Evolutionary conservation across 2,329 filamentous ascomycete species (phyloP).

Genomic region (Macroventuria anomochaeta): DNA sequence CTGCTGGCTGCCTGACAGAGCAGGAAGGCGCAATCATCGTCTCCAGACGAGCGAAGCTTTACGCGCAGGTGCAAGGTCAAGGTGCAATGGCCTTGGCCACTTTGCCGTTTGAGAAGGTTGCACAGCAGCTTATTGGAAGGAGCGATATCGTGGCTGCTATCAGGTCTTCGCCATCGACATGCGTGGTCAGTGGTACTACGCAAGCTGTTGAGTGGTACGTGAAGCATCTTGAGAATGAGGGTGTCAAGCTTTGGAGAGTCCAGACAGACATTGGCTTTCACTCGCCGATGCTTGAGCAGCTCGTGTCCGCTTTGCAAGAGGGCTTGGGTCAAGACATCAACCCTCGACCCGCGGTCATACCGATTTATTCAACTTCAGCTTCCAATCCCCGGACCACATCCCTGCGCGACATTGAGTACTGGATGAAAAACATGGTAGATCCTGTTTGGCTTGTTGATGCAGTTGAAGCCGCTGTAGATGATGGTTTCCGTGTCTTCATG

Average conservation of each 20-base stretch:
- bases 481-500: slow-evolving; percentile 50
- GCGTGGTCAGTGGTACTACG: slow-evolving; percentile 43
- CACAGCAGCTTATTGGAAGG: slow-evolving; percentile 26
- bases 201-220: slow-evolving; percentile 33
- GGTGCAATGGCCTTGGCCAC: slow-evolving; percentile 45
- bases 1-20: slow-evolving; percentile 35
- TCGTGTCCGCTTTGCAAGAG: slow-evolving; percentile 38
- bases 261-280: slow-evolving; percentile 54
- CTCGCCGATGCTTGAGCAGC: slow-evolving; percentile 45
- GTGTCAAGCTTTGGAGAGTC: slow-evolving; percentile 45
- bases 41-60: slow-evolving; percentile 43
- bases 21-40: slow-evolving; percentile 49
- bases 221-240: slow-evolving; percentile 23
- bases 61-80: slow-evolving; percentile 40
- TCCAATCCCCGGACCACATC: slow-evolving; percentile 30
- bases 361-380: slow-evolving; percentile 49
- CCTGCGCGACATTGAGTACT: slow-evolving; percentile 45
- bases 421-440: slow-evolving; percentile 51
- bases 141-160: slow-evolving; percentile 45
- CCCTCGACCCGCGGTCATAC: slow-evolving; percentile 24
- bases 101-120: slow-evolving; percentile 37
- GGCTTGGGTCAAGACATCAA: slow-evolving; percentile 17
- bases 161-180: slow-evolving; percentile 47
- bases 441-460: slow-evolving; percentile 49
- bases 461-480: slow-evolving; percentile 46